Percentiles rank a stretch among this genome's conserved stretches.
Evolutionary conservation across 805 yeast genomes (phyloP).

Genomic region (Ogataea sp.): DNA sequence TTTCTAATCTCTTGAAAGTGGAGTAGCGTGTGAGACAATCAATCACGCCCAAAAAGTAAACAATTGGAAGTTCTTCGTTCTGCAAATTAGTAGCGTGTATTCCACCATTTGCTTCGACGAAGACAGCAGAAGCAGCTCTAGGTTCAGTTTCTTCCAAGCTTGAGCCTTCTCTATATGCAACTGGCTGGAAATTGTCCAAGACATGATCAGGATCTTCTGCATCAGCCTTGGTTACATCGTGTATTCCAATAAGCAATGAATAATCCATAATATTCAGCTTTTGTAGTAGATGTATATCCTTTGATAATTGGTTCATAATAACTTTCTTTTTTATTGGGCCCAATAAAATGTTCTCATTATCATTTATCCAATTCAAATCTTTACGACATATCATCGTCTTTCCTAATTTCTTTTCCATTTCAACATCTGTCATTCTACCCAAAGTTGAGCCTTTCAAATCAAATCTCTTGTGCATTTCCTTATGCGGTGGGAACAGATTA

Average conservation of each 20-base stretch:
- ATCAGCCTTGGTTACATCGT: slow-evolving; percentile 59
- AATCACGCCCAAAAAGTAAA: slow-evolving; percentile 88
- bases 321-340: slow-evolving; percentile 61
- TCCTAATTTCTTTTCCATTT: slow-evolving; percentile 19
- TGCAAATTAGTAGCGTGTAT: slow-evolving; percentile 60
- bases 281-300: slow-evolving; percentile 68
- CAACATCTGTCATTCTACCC: slow-evolving; percentile 56
- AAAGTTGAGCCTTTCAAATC: slow-evolving; percentile 91
- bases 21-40: slow-evolving; percentile 86
- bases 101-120: slow-evolving; percentile 57
- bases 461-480: slow-evolving; percentile 75
- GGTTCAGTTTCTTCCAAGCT: slow-evolving; percentile 7
- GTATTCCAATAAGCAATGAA: slow-evolving; percentile 81
- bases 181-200: slow-evolving; percentile 16
- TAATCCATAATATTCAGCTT: slow-evolving; percentile 91
- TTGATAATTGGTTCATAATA: slow-evolving; percentile 61
- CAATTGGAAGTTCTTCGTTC: slow-evolving; percentile 52
- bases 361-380: slow-evolving; percentile 82
- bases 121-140: slow-evolving; percentile 8
- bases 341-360: slow-evolving; percentile 53
- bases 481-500: slow-evolving; percentile 89
- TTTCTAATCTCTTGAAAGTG: slow-evolving; percentile 68
- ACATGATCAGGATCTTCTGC: slow-evolving; percentile 15
- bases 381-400: slow-evolving; percentile 47
- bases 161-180: slow-evolving; percentile 16